Conservation (phyloP, 139 green algal genomes). For the Closterium sp. region DNA sequence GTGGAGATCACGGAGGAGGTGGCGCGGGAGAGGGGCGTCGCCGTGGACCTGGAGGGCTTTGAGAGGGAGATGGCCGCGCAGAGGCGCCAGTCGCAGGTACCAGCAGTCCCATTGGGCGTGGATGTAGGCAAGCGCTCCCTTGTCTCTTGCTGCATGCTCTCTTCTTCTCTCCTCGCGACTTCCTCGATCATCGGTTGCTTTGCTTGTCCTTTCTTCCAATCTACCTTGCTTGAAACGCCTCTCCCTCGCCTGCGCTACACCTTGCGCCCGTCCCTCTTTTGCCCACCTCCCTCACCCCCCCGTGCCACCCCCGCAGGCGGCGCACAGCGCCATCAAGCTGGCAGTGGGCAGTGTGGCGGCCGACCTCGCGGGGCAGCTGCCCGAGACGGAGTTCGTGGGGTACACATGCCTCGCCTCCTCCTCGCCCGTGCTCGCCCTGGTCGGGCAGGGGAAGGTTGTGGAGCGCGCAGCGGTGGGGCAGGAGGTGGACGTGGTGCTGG, state of each 20-base stretch:
- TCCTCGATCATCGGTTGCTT: neutral
- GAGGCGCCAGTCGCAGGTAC: conserved; percentile 55
- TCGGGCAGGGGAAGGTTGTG: conserved; percentile 62
- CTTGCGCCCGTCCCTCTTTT: conserved; percentile 6
- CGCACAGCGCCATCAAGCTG: conserved; percentile 68
- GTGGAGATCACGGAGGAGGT: conserved; percentile 78
- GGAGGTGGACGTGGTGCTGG: conserved; percentile 70
- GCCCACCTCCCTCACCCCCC: neutral
- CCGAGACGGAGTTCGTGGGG: conserved; percentile 67
- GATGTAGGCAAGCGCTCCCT: neutral
- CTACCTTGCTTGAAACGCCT: too few relatives aligned
- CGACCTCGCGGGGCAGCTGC: conserved; percentile 54
- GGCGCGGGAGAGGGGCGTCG: conserved; percentile 46
- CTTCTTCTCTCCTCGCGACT: neutral
- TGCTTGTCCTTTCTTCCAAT: too few relatives aligned
- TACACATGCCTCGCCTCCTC: conserved; percentile 13
- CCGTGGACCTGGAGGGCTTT: conserved; percentile 56
- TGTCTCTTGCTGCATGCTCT: neutral
- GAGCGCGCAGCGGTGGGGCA: conserved; percentile 30
- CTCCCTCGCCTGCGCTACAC: too few relatives aligned
- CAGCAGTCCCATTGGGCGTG: neutral
- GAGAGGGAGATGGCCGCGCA: conserved; percentile 57
- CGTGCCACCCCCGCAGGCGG: conserved; percentile 36
- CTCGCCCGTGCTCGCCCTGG: conserved; percentile 61
- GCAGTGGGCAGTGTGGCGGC: conserved; percentile 56